Evolutionary conservation across 192 early-diverging fungal species (phyloP).

Genomic region (Backusella psychrophila): DNA sequence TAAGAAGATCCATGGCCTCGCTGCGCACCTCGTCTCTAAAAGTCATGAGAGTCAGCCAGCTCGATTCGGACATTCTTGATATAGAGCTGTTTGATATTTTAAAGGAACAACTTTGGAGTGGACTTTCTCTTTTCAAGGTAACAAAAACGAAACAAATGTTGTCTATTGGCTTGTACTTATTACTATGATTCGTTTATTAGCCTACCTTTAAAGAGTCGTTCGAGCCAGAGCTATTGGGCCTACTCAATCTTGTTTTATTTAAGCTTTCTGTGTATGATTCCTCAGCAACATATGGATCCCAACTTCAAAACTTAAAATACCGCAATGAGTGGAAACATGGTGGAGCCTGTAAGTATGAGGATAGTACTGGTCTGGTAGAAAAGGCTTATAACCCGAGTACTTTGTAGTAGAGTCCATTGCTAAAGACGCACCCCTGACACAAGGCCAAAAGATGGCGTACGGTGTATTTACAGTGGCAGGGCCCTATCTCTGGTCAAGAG

Average conservation of each 20-base stretch:
- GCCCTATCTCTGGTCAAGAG: conserved; percentile 64
- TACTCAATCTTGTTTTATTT: conserved; percentile 69
- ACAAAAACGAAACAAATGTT: not conserved
- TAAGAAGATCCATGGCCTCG: conserved; percentile 49
- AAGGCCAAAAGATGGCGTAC: conserved; percentile 56
- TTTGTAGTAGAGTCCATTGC: conserved; percentile 56
- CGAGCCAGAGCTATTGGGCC: conserved; percentile 69
- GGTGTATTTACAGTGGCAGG: conserved; percentile 70
- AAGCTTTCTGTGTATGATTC: conserved; percentile 71
- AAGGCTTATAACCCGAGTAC: not conserved
- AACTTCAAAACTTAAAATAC: conserved; percentile 84
- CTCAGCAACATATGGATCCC: conserved; percentile 78
- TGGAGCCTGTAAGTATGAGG: conserved; percentile 47
- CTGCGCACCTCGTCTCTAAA: conserved; percentile 51
- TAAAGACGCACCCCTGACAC: conserved; percentile 55
- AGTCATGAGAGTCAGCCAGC: conserved; percentile 77
- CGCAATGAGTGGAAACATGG: conserved; percentile 61
- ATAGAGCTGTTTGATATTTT: conserved; percentile 72
- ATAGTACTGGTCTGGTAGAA: not conserved
- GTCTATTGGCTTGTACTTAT: not conserved
- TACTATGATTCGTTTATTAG: conserved; percentile 26
- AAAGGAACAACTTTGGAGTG: conserved; percentile 71
- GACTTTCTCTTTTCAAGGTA: conserved; percentile 70
- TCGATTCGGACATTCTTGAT: conserved; percentile 84
- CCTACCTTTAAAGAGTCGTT: conserved; percentile 56